Evolutionary conservation across 2,329 filamentous ascomycete species (phyloP).

Genomic region (Paraconiothyrium sp.): DNA sequence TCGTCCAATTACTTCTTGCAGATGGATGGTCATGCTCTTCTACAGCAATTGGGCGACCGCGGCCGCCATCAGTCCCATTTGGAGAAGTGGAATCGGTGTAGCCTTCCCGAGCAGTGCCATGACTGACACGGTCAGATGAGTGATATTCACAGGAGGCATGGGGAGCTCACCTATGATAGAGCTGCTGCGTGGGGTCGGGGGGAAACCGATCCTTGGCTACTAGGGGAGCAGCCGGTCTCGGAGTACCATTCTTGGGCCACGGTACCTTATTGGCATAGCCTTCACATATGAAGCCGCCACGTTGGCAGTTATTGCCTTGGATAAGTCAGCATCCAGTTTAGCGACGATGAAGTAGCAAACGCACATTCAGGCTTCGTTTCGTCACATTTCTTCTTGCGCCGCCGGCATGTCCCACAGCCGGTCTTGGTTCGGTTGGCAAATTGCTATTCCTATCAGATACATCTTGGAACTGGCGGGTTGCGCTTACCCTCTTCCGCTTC

Average conservation of each 20-base stretch:
- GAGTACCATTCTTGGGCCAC: conserved; percentile 80
- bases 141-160: not conserved
- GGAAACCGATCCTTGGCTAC: conserved; percentile 77
- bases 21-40: conserved; percentile 54
- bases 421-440: conserved; percentile 98
- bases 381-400: conserved; percentile 97
- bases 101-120: conserved; percentile 38
- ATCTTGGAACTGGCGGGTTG: not conserved
- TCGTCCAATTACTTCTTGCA: conserved; percentile 33
- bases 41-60: conserved; percentile 56
- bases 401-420: conserved; percentile 89
- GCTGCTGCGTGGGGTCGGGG: conserved; percentile 32
- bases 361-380: conserved; percentile 92
- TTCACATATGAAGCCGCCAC: conserved; percentile 88
- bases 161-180: conserved; percentile 43
- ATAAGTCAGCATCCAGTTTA: conserved; percentile 10
- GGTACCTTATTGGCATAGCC: conserved; percentile 84
- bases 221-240: conserved; percentile 68
- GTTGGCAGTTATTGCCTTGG: conserved; percentile 77
- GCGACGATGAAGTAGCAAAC: conserved; percentile 47
- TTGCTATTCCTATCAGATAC: conserved; percentile 56
- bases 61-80: conserved; percentile 52
- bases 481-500: conserved; percentile 54
- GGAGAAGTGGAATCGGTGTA: conserved; percentile 46
- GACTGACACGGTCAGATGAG: conserved; percentile 19